Percentiles rank a stretch among this genome's conserved stretches.
phyloP scores from a whole-genome alignment of 495 filamentous ascomycete species.

The Bombardia bombarda region DNA sequence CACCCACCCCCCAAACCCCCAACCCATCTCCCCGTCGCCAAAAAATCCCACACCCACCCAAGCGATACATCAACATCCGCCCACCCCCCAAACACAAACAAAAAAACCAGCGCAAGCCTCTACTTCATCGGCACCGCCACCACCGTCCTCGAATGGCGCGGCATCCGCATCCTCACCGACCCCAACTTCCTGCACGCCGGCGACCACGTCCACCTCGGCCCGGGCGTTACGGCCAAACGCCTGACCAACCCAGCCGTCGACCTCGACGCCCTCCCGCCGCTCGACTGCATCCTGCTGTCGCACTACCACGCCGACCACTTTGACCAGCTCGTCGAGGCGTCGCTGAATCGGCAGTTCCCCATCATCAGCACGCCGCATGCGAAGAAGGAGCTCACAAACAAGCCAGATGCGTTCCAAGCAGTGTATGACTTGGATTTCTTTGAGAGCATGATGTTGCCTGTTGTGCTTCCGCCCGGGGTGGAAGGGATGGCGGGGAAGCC shows the following conservation, averaged over 20 bases:
- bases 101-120: conserved; percentile 23
- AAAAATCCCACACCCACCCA: conserved; percentile 12
- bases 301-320: conserved; percentile 67
- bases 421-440: conserved; percentile 51
- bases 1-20: conserved; percentile 13
- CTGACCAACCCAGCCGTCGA: conserved; percentile 53
- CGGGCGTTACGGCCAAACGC: conserved; percentile 47
- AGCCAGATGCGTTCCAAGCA: conserved; percentile 43
- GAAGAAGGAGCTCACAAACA: conserved; percentile 38
- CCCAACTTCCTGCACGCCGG: conserved; percentile 65
- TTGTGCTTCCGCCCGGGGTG: conserved; percentile 14
- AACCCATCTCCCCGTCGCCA: conserved; percentile 11
- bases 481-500: conserved; percentile 14
- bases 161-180: conserved; percentile 59
- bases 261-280: conserved; percentile 49
- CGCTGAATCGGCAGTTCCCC: conserved; percentile 47
- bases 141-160: conserved; percentile 56
- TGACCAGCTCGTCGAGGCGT: conserved; percentile 52
- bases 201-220: conserved; percentile 60
- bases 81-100: no score
- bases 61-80: no score
- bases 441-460: conserved; percentile 42
- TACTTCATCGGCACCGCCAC: conserved; percentile 62
- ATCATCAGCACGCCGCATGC: conserved; percentile 64
- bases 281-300: conserved; percentile 54